Conservation (phyloP, 202 grass and related monocot genomes). For the Panicum hallii region DNA sequence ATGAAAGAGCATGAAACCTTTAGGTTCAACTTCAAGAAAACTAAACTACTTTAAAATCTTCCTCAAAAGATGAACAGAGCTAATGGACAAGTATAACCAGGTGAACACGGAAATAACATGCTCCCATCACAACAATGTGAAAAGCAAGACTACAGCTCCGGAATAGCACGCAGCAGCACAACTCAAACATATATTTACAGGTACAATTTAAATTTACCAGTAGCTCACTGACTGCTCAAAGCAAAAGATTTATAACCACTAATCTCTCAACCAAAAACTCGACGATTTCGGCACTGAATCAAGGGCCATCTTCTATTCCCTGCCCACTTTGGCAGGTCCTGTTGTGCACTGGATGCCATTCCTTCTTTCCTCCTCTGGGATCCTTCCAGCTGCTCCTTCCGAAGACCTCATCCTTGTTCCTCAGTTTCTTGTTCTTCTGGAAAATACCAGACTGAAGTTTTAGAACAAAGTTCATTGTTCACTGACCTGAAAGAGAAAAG, state of each 20-base stretch:
- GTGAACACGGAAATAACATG: neutral
- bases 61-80: neutral
- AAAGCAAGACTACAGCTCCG: neutral
- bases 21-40: neutral
- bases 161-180: neutral
- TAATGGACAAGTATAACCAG: neutral
- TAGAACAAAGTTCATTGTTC: neutral
- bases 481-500: neutral
- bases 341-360: constrained; percentile 30
- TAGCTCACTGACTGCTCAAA: neutral
- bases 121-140: neutral
- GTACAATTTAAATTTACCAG: neutral
- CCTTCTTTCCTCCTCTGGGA: constrained; percentile 23
- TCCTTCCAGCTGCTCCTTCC: constrained; percentile 32
- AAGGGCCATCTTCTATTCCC: neutral
- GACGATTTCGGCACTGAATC: neutral
- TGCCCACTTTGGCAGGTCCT: constrained; percentile 1
- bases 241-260: no score
- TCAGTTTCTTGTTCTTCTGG: constrained; percentile 26
- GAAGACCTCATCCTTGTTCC: constrained; percentile 16
- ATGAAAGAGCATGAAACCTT: neutral
- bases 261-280: neutral
- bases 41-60: neutral
- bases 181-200: neutral
- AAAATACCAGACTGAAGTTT: neutral